Base-by-base conservation (phyloP, 805 yeast species). In the Kockiozyma suomiensis region DNA sequence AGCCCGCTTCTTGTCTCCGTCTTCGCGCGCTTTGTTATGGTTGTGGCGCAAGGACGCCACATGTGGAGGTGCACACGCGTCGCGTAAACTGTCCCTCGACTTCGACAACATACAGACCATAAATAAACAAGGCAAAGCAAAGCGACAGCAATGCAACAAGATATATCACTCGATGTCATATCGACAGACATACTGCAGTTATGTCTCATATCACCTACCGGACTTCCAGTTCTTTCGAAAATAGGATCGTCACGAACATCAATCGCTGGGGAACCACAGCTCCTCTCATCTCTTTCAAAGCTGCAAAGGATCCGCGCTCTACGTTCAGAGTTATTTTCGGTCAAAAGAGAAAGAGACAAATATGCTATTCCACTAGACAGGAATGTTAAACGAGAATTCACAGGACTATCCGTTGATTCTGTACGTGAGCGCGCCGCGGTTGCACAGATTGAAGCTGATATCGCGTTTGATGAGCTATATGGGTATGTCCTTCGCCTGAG, bases 31-130 rank as follows among this genome's bases (percentile, higher is more conserved):
- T 43, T 23, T 43, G 32, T 43, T 43, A 25, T 43, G 28, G 33
- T n/a, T 43, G 42, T 38, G 42, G 42, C 42, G 42, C 23, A 23
- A 13, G 4, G 25, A 8, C 17, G 48, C 32, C 48, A 25, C 48
- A 40, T 25, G 48, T 43, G 48, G 48, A 19, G 33, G 48, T 43
- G 48, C 26, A 13, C 26, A 25, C 48, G 48, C 48, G 48, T 43
- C 48, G 48, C 48, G 48, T 43, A 3, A 15, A 43, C 15, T 21
- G 7, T 3, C 32, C 32, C 33, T 3, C 33, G 33, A 10, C 33
- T 7, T 6, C 42, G 42, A 38, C 21, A 2, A 38, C 5, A 37
- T 4, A 13, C 7, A 15, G 2, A n/a, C n/a, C 2, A 38, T 38
- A 2, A 4, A 4, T 15, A 8, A 5, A 3, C n/a, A 2, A 5